These are phyloP conservation scores for Venturia oleaginea DNA, from an alignment of 2,329 filamentous ascomycete genomes.

Conservation along the genomic window DNA sequence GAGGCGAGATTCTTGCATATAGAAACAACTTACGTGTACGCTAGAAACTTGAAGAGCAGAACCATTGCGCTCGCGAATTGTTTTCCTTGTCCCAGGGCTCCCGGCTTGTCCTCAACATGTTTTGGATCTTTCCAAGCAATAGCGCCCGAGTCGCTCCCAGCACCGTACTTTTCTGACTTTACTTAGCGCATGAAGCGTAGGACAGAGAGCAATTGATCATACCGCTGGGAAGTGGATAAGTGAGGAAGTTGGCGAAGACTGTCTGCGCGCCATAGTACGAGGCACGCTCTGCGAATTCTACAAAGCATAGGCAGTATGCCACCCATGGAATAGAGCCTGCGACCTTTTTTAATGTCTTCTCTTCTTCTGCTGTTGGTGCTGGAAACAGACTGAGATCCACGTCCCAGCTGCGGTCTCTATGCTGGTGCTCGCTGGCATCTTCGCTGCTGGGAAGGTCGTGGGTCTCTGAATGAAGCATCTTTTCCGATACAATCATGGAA, in stretches of 20 bases:
- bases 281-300: constrained; percentile 53
- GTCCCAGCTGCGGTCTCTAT: background rate
- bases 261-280: constrained; percentile 51
- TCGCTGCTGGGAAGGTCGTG: background rate
- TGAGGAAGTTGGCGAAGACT: constrained; percentile 53
- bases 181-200: background rate
- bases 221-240: constrained; percentile 45
- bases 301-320: constrained; percentile 49
- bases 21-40: constrained; percentile 34
- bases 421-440: background rate
- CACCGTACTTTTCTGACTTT: constrained; percentile 13
- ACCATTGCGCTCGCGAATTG: constrained; percentile 43
- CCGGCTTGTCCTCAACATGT: constrained; percentile 29
- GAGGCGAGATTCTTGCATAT: too few relatives aligned
- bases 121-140: constrained; percentile 23
- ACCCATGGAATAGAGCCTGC: constrained; percentile 43
- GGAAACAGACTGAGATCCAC: constrained; percentile 15
- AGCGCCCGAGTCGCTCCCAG: constrained; percentile 28
- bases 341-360: constrained; percentile 37
- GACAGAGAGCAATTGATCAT: background rate
- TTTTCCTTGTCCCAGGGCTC: constrained; percentile 32
- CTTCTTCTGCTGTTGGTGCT: constrained; percentile 40
- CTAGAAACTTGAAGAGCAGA: constrained; percentile 48
- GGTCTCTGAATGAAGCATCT: background rate
- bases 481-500: constrained; percentile 5